Evolutionary conservation across 768 basidiomycete species (phyloP).

Genomic region (Steccherinum ochraceum): DNA sequence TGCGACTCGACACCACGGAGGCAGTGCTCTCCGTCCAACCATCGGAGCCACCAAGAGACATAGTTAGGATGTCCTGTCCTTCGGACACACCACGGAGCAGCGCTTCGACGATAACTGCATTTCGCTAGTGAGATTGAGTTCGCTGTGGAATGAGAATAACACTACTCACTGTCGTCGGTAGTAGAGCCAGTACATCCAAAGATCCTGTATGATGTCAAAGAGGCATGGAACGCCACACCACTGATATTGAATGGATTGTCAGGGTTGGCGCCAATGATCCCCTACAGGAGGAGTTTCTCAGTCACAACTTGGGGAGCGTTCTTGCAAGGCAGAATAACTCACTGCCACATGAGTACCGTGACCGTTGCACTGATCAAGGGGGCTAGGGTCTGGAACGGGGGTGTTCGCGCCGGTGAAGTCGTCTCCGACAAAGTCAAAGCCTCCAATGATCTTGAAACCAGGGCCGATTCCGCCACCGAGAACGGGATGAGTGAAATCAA

Average conservation of each 20-base stretch:
- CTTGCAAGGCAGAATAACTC: no score
- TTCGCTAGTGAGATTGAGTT: constrained; percentile 7
- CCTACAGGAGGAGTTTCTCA: no score
- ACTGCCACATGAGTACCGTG: constrained; percentile 55
- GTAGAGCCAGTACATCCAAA: constrained; percentile 53
- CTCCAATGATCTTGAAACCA: constrained; percentile 46
- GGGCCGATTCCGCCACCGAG: constrained; percentile 51
- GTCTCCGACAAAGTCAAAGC: constrained; percentile 55
- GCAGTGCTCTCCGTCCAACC: constrained; percentile 58
- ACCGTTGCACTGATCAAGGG: constrained; percentile 39
- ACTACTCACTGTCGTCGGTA: constrained; percentile 45
- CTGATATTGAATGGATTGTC: constrained; percentile 59
- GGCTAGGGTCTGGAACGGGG: constrained; percentile 45
- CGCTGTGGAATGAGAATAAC: constrained; percentile 23
- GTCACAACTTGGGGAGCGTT: constrained; percentile 13
- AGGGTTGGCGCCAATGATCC: constrained; percentile 57
- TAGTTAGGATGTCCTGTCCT: constrained; percentile 54
- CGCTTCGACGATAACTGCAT: constrained; percentile 39
- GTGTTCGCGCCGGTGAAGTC: constrained; percentile 41
- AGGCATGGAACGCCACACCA: constrained; percentile 61
- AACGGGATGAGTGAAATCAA: constrained; percentile 47
- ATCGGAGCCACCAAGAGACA: constrained; percentile 57
- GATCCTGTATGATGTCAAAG: constrained; percentile 47
- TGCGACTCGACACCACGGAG: constrained; percentile 51
- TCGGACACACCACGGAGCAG: constrained; percentile 45